Conservation (phyloP, 2,329 filamentous ascomycete species). For the Curvularia sp. region DNA sequence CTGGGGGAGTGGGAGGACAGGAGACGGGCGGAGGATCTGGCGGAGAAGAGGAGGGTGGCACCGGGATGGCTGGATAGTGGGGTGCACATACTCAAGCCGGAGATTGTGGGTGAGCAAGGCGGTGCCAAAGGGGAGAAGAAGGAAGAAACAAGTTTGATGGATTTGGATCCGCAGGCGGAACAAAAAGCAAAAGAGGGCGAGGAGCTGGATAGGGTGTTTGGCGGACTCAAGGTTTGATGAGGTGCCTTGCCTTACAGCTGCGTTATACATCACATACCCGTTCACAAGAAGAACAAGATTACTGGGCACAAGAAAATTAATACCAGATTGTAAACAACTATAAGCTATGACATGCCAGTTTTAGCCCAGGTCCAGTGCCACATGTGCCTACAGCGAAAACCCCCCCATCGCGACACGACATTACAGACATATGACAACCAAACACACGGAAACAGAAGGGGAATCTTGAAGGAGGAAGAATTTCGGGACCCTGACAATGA, state of each 20-base stretch:
- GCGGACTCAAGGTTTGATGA: slow-evolving; percentile 58
- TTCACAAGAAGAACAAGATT: neutral
- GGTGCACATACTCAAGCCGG: slow-evolving; percentile 69
- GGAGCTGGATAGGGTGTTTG: slow-evolving; percentile 69
- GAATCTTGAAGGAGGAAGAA: slow-evolving; percentile 50
- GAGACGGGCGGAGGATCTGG: slow-evolving; percentile 70
- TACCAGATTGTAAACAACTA: slow-evolving; percentile 34
- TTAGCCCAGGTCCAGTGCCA: slow-evolving; percentile 19
- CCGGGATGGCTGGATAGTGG: slow-evolving; percentile 82
- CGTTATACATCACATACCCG: neutral
- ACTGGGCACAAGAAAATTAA: slow-evolving; percentile 29
- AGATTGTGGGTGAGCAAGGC: slow-evolving; percentile 53
- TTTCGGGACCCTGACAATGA: slow-evolving; percentile 21
- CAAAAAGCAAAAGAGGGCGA: slow-evolving; percentile 62
- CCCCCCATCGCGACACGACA: slow-evolving; percentile 42
- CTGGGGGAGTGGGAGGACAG: slow-evolving; percentile 74
- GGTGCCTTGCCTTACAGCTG: neutral
- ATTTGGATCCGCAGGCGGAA: slow-evolving; percentile 35
- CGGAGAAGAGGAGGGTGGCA: slow-evolving; percentile 79
- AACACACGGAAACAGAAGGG: slow-evolving; percentile 43
- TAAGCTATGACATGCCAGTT: slow-evolving; percentile 26
- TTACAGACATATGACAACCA: slow-evolving; percentile 51
- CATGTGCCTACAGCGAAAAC: slow-evolving; percentile 9
- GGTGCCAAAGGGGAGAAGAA: slow-evolving; percentile 36
- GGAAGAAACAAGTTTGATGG: slow-evolving; percentile 22